Conservation (phyloP, 257 asterid genomes). For the Salvia splendens region DNA sequence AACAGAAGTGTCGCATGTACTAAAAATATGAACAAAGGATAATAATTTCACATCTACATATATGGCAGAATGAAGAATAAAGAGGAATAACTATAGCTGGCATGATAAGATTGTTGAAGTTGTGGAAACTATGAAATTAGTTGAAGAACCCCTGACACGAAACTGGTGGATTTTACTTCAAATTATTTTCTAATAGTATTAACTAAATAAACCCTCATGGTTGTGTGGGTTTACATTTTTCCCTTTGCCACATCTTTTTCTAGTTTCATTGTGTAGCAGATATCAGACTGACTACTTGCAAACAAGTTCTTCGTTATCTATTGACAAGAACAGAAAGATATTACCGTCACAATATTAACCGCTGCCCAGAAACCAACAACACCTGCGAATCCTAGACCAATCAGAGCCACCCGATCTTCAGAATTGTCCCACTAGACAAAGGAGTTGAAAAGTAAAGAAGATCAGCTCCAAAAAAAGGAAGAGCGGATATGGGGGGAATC, state of each 20-base stretch:
- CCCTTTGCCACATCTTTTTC: not conserved
- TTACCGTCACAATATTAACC: conserved; percentile 64
- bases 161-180: not conserved
- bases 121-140: not conserved
- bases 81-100: not conserved
- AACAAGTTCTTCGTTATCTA: not conserved
- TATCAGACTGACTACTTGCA: not conserved
- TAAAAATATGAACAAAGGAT: not conserved
- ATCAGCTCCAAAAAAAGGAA: conserved; percentile 7
- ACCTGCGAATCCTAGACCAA: conserved; percentile 90
- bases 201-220: not conserved
- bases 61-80: not conserved
- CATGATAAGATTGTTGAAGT: not conserved
- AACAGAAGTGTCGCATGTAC: not conserved
- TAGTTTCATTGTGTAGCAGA: not conserved
- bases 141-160: not conserved
- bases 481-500: too few species aligned
- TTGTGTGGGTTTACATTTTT: not conserved
- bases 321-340: conserved; percentile 18
- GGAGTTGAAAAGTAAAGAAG: not conserved
- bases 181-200: not conserved
- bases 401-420: conserved; percentile 80
- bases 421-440: conserved; percentile 81
- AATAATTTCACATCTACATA: not conserved
- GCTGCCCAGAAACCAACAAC: conserved; percentile 82